Base-by-base conservation (phyloP, 208 protist species). In the Crithidia bombi region DNA sequence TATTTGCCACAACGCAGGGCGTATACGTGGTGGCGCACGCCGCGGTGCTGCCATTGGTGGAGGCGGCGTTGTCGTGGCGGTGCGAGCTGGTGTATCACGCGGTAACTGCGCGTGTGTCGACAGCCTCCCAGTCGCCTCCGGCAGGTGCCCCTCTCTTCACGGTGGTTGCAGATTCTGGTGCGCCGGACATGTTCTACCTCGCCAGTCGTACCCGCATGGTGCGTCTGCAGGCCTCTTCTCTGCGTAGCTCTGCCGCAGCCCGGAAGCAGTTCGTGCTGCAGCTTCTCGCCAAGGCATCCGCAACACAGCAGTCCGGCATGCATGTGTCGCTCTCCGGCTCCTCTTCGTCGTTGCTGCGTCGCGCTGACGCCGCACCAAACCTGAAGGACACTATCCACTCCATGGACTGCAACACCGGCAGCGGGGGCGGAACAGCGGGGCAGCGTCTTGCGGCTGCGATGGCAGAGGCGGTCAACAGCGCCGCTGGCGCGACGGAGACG, bases 1-100 rank as follows among this genome's bases (percentile, higher is more conserved):
- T 71, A 12, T 19, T 79, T 30, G 76, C 76, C 19, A 82, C 81
- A 5, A 82, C 75, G 41, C 52, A 56, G 25, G 68, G 65, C 14
- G 68, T 86, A 10, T 82, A 74, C 44, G 76, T 69, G 11, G 58
- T 86, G 46, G 80, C 70, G 32, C 81, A 86, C 44, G 54, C 81
- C 9, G 77, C 81, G 14, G 73, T 59, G 36, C 21, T 80, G 23
- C 76, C 81, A 38, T 35, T 86, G 26, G 39, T 36, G 12, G 65
- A 70, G 32, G 65, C 65, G 32, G 65, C 65, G 52, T 28, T 54
- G 55, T 2, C 68, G 58, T 54, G 69, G 73, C 59, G 52, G 3
- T 39, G 51, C 52, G 44, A 30, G 19, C 49, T 73, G 21, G 67
- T 65, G 7, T 70, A 63, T 43, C 65, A 70, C 44, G 51, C 43